These are phyloP conservation scores for Neonectria magnoliae DNA, from an alignment of 2,329 filamentous ascomycete species.

Conservation along the genomic window DNA sequence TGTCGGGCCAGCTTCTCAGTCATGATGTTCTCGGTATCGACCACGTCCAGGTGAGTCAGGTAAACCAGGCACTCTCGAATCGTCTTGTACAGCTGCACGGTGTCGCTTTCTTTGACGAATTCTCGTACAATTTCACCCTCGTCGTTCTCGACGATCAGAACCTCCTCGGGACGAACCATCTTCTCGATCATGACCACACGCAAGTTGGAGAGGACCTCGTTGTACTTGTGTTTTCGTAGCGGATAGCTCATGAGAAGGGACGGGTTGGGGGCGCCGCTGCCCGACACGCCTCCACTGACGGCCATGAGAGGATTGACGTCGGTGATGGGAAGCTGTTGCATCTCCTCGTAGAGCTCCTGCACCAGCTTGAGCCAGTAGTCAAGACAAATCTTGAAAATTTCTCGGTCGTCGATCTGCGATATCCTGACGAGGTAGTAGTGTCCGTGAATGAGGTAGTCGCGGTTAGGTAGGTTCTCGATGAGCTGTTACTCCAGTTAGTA, in stretches of 20 bases:
- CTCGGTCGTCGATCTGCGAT: conserved; percentile 97
- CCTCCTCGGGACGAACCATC: conserved; percentile 98
- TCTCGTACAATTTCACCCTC: conserved; percentile 99
- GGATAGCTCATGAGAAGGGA: conserved; percentile 88
- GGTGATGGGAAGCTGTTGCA: conserved; percentile 94
- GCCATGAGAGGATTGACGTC: conserved; percentile 91
- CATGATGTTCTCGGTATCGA: conserved; percentile 99
- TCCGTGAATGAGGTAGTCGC: conserved; percentile 92
- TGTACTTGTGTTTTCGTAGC: conserved; percentile 97
- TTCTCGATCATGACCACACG: conserved; percentile 99
- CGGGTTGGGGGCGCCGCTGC: conserved; percentile 86
- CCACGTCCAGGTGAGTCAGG: conserved; percentile 94
- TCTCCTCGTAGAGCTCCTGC: conserved; percentile 97
- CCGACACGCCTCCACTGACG: conserved; percentile 76
- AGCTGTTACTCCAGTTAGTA: conserved; percentile 61
- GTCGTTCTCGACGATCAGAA: conserved; percentile 98
- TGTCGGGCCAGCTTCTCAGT: conserved; percentile 96
- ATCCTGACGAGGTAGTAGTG: conserved; percentile 99
- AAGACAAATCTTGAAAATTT: conserved; percentile 99
- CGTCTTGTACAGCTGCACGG: conserved; percentile 98
- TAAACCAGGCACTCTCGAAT: conserved; percentile 97
- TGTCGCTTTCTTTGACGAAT: conserved; percentile 99
- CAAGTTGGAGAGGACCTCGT: conserved; percentile 91
- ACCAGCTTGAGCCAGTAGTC: conserved; percentile 99
- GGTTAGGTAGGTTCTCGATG: conserved; percentile 94